Evolutionary conservation across 139 green algal species (phyloP).

Genomic region (Chlamydomonas incerta): DNA sequence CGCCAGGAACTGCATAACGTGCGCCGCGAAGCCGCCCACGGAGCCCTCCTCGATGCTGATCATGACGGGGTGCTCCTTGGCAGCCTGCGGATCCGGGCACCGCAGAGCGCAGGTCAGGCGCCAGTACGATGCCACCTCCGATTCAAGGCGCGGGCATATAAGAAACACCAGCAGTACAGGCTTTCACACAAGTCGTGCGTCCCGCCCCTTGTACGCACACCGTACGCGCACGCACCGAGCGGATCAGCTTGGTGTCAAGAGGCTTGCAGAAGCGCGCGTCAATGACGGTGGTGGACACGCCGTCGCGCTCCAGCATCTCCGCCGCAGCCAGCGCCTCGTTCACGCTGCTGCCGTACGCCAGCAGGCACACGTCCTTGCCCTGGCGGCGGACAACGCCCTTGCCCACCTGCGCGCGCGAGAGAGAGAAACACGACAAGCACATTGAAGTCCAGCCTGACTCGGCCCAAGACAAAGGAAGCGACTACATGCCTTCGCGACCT

Average conservation of each 20-base stretch:
- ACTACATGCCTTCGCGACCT: no score
- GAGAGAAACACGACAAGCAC: no score
- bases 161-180: no score
- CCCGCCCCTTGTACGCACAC: no score
- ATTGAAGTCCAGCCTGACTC: no score
- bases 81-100: constrained; percentile 44
- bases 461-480: no score
- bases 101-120: no score
- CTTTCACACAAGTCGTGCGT: no score
- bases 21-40: constrained; percentile 96
- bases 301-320: constrained; percentile 84
- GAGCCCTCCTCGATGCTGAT: constrained; percentile 97
- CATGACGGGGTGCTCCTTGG: constrained; percentile 90
- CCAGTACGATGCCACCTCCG: no score
- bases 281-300: constrained; percentile 90
- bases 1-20: constrained; percentile 94
- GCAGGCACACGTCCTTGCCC: constrained; percentile 91
- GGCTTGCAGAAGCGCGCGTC: constrained; percentile 99
- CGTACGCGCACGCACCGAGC: constrained; percentile 5
- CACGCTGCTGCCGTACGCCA: constrained; percentile 92
- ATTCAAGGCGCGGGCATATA: no score
- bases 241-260: constrained; percentile 88
- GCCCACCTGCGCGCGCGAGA: constrained; percentile 90
- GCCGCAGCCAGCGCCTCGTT: constrained; percentile 91
- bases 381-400: constrained; percentile 86